Evolutionary conservation across 2,329 filamentous ascomycete species (phyloP), one percentile per base, ranked within the genome.

Genomic region (Xylariaceae sp.): DNA sequence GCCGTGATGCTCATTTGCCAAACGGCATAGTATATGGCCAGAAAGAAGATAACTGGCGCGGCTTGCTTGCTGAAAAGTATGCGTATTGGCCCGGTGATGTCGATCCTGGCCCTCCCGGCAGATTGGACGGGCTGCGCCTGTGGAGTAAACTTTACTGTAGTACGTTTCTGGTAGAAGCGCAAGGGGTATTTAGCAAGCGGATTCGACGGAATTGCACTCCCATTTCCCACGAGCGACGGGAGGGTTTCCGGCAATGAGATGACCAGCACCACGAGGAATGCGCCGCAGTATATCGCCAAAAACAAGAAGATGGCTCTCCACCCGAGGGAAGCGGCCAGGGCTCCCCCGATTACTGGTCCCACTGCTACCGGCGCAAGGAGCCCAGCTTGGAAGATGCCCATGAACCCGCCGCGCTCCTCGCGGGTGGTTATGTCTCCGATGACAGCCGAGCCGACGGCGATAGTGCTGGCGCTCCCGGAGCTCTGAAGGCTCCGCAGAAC

Each of bases 271-370:
- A 75, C 36, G 12, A 77, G 61, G 44, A 74, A 73, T 0, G 66
- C 68, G 1, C 61, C 68, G 39, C 63, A 60, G 53, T 67, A 66
- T 13, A 81, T 77, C 1, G 74, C 66, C 21, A 83, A 62, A 49
- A 81, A 79, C 76, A 77, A 81, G 59, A 83, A 83, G 29, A 81
- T 74, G 15, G 72, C 70, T 45, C 74, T 68, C 80, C 80, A 83
- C 3, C 78, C 78, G 0, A 80, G 64, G 47, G 73, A 76, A 41
- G 77, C 72, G 5, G 71, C 70, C 3, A 84, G 63, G 2, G 79
- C 61, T 2, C 80, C 80, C 6, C 80, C 80, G 8, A 83, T 70
- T 3, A 82, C 71, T 0, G 81, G 80, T 0, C 76, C 71, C 2
- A 73, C 51, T 7, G 70, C 68, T 0, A 71, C 65, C 13, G 72